A percentile compares a stretch with the other conserved stretches of the same genome.
Conservation (phyloP, 768 basidiomycete species). For the Mycena polygramma region DNA sequence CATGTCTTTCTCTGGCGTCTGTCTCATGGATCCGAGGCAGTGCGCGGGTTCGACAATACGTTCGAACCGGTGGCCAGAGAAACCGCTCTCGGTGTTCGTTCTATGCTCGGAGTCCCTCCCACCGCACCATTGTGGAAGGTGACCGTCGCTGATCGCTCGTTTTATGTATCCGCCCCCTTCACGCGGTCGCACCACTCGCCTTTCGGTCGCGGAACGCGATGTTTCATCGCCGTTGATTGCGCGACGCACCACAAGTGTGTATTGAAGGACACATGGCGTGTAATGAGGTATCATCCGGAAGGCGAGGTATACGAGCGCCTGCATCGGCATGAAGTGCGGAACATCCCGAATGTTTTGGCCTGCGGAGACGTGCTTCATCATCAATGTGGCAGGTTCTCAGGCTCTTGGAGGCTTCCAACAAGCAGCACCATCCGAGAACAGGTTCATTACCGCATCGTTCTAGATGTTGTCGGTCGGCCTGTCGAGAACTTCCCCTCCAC, state of each 20-base stretch:
- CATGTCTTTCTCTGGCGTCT: slow-evolving; percentile 31
- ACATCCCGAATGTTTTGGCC: slow-evolving; percentile 16
- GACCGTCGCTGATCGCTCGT: slow-evolving; percentile 12
- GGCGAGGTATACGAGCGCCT: slow-evolving; percentile 30
- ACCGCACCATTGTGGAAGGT: slow-evolving; percentile 28
- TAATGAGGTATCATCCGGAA: slow-evolving; percentile 30
- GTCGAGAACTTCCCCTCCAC: slow-evolving; percentile 30
- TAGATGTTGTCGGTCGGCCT: slow-evolving; percentile 34
- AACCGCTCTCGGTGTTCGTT: neutral
- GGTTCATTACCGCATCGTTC: slow-evolving; percentile 28
- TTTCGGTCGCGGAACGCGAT: slow-evolving; percentile 35
- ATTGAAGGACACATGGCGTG: slow-evolving; percentile 36
- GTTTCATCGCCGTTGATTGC: slow-evolving; percentile 32
- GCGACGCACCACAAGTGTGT: slow-evolving; percentile 19
- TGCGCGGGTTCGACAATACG: slow-evolving; percentile 33
- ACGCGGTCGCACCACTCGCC: slow-evolving; percentile 30
- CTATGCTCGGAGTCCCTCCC: slow-evolving; percentile 4
- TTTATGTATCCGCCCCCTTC: slow-evolving; percentile 28
- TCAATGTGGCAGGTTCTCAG: slow-evolving; percentile 9
- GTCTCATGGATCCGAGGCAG: slow-evolving; percentile 22
- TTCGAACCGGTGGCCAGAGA: neutral
- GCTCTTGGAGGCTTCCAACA: neutral
- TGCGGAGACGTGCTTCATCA: slow-evolving; percentile 13
- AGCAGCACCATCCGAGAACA: slow-evolving; percentile 17
- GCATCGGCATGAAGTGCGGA: neutral